A percentile compares a stretch with the other conserved stretches of the same genome.
phyloP scores from a whole-genome alignment of 306 rosid genomes.

The Castanopsis chinensis region DNA sequence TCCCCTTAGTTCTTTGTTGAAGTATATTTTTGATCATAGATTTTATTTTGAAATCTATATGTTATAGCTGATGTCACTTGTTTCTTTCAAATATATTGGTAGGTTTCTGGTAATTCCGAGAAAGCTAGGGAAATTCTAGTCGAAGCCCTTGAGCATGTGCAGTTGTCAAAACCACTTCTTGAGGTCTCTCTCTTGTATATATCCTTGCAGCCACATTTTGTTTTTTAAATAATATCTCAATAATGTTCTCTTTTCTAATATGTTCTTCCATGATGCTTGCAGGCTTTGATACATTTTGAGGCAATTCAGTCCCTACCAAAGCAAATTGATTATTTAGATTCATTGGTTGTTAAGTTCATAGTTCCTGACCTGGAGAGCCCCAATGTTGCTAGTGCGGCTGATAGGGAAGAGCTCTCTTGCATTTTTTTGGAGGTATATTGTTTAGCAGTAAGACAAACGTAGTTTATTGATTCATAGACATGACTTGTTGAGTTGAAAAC shows the following conservation, averaged over 20 bases:
- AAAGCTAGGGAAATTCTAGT: constrained; percentile 76
- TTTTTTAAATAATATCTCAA: not conserved
- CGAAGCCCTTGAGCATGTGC: constrained; percentile 77
- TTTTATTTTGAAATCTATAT: not conserved
- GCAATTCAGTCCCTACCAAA: constrained; percentile 73
- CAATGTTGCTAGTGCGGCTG: constrained; percentile 51
- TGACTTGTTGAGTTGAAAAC: not conserved
- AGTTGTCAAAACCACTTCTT: constrained; percentile 66
- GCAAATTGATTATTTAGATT: constrained; percentile 68
- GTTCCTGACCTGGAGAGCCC: constrained; percentile 63
- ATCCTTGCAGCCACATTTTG: not conserved
- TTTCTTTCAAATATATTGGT: constrained; percentile 14
- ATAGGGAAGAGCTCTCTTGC: constrained; percentile 87
- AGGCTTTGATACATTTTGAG: constrained; percentile 93
- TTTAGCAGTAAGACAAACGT: not conserved
- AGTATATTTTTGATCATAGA: not conserved
- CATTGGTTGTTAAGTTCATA: constrained; percentile 71
- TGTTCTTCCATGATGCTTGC: constrained; percentile 24
- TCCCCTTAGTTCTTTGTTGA: not conserved
- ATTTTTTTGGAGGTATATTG: constrained; percentile 78
- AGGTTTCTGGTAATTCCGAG: constrained; percentile 81
- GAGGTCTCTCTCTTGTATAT: constrained; percentile 46
- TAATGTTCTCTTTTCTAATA: not conserved
- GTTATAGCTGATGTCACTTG: constrained; percentile 14
- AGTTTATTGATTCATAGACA: not conserved